A percentile compares a stretch with the other conserved stretches of the same genome.
Conservation (phyloP, 352 stramenopile species). For the Pythium aristosporum region DNA sequence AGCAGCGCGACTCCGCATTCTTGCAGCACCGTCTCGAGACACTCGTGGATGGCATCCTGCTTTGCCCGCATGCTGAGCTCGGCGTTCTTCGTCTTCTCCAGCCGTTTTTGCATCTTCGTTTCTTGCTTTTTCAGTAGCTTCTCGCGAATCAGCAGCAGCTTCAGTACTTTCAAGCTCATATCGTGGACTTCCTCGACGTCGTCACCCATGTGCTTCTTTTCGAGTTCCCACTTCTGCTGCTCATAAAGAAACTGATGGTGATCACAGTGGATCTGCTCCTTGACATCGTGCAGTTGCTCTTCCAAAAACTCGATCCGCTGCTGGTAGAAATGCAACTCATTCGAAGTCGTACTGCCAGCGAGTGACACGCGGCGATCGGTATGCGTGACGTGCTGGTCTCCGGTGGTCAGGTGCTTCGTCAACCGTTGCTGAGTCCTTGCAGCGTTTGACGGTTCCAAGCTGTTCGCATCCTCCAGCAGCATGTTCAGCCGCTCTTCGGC, state of each 20-base stretch:
- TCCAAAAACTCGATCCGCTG: slow-evolving; percentile 54
- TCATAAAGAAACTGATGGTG: slow-evolving; percentile 68
- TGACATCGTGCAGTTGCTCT: slow-evolving; percentile 43
- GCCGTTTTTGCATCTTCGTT: slow-evolving; percentile 22
- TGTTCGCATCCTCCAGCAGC: slow-evolving; percentile 39
- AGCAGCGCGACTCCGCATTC: slow-evolving; percentile 53
- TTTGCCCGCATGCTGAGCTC: slow-evolving; percentile 12
- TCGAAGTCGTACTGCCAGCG: slow-evolving; percentile 13
- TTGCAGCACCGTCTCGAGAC: slow-evolving; percentile 40
- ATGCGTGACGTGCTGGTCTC: background rate
- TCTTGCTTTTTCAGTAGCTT: slow-evolving; percentile 64
- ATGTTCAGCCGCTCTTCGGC: slow-evolving; percentile 39
- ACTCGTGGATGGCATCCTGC: slow-evolving; percentile 3
- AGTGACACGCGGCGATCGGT: slow-evolving; percentile 8
- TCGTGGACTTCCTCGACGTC: slow-evolving; percentile 62
- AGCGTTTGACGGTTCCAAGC: background rate
- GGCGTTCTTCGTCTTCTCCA: slow-evolving; percentile 21
- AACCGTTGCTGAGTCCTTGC: background rate
- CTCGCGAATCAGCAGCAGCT: slow-evolving; percentile 60
- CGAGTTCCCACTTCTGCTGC: slow-evolving; percentile 49
- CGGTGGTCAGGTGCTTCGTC: background rate
- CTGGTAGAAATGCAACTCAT: slow-evolving; percentile 29
- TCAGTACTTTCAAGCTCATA: slow-evolving; percentile 67
- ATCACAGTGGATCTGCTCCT: slow-evolving; percentile 60
- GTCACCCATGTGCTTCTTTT: slow-evolving; percentile 46